These are phyloP conservation scores for Lepidium aucheri DNA, from an alignment of 345 rosid genomes.

Conservation along the genomic window DNA sequence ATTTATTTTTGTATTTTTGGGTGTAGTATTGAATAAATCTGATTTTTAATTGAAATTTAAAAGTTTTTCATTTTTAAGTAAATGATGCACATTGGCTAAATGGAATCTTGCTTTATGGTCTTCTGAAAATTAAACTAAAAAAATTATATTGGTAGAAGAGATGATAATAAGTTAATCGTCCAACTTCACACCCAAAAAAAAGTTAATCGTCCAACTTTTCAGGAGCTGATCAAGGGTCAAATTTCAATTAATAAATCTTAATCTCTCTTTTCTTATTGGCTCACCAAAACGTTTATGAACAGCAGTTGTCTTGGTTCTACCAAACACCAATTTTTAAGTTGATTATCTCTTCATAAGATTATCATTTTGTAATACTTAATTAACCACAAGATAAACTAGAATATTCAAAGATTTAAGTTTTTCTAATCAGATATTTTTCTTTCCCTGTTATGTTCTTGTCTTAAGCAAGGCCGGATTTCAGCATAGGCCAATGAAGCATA, in stretches of 20 bases:
- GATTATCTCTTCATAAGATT: not conserved
- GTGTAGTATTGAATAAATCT: not conserved
- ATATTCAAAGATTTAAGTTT: too few species aligned
- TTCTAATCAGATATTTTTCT: too few species aligned
- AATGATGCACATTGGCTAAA: not conserved
- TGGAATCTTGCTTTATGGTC: constrained; percentile 2
- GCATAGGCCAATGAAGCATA: too few species aligned
- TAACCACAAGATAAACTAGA: not conserved
- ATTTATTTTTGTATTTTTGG: not conserved
- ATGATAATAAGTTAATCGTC: constrained; percentile 16
- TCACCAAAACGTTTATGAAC: constrained; percentile 2
- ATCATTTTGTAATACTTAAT: not conserved
- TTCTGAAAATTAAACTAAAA: not conserved
- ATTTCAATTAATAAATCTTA: not conserved
- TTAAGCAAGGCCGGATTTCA: too few species aligned
- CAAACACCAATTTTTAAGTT: constrained; percentile 8
- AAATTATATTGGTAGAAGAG: not conserved
- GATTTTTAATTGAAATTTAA: not conserved
- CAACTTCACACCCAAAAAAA: too few species aligned
- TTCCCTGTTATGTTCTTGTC: too few species aligned
- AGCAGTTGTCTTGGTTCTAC: constrained; percentile 8
- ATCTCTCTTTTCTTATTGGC: constrained; percentile 13
- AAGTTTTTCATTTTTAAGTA: not conserved
- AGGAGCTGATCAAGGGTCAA: constrained; percentile 21
- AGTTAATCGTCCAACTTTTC: constrained; percentile 24